Evolutionary conservation across 129 eudicot genomes (phyloP).

Genomic region (Cynara cardunculus): DNA sequence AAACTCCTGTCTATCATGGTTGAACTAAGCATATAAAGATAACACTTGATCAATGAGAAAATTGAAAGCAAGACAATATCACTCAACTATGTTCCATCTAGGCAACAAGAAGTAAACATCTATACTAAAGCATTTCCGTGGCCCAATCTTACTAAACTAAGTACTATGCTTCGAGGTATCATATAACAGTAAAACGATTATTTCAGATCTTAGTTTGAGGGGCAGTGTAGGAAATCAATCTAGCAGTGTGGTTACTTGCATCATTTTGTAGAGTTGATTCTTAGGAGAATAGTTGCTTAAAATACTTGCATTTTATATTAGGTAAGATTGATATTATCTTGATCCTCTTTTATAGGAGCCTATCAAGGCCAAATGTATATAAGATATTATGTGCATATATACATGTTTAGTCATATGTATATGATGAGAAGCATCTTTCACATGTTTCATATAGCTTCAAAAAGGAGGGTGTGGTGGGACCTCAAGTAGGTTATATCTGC

Average conservation of each 20-base stretch:
- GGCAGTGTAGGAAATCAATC: background rate
- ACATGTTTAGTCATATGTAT: background rate
- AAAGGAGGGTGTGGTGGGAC: background rate
- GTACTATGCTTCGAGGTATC: background rate
- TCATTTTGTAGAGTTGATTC: background rate
- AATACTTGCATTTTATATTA: background rate
- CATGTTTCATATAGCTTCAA: background rate
- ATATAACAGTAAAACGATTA: too few species aligned
- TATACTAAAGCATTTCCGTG: background rate
- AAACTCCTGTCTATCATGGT: background rate
- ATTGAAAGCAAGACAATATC: background rate
- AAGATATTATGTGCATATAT: background rate
- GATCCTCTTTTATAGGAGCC: background rate
- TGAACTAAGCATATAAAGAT: background rate
- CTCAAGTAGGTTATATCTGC: background rate
- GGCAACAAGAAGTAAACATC: background rate
- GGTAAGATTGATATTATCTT: background rate
- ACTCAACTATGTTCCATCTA: background rate
- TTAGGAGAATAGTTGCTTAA: background rate
- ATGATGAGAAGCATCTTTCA: background rate
- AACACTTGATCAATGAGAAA: background rate
- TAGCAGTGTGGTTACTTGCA: background rate
- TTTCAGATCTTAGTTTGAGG: background rate
- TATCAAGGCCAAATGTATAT: background rate
- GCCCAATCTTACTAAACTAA: background rate